Conservation (phyloP, 495 filamentous ascomycete genomes). For the Podospora tetraspora region DNA sequence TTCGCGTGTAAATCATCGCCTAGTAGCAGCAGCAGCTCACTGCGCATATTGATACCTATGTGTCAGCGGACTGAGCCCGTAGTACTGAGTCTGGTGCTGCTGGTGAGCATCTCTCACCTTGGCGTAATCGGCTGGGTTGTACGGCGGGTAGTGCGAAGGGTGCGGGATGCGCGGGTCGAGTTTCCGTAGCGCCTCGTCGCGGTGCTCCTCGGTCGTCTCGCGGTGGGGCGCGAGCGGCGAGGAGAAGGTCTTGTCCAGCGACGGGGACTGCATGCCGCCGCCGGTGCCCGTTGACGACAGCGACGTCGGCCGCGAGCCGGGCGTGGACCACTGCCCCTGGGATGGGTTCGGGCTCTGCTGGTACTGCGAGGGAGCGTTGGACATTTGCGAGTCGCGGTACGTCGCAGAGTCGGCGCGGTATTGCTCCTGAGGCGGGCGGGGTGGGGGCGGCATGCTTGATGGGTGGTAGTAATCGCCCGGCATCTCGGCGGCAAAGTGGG, state of each 20-base stretch:
- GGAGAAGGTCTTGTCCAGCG: constrained; percentile 34
- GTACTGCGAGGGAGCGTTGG: constrained; percentile 23
- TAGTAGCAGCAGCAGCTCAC: background rate
- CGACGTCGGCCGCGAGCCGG: constrained; percentile 32
- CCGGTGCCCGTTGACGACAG: constrained; percentile 26
- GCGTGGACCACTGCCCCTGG: constrained; percentile 22
- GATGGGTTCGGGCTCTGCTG: constrained; percentile 31
- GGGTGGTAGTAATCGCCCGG: constrained; percentile 42
- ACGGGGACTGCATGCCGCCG: constrained; percentile 30
- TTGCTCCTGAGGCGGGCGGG: constrained; percentile 6
- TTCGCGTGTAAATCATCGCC: background rate
- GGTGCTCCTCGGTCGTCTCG: constrained; percentile 40
- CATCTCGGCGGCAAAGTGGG: constrained; percentile 38
- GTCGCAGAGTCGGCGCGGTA: constrained; percentile 4
- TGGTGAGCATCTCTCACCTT: constrained; percentile 18
- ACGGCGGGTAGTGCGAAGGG: constrained; percentile 27
- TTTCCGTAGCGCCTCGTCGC: constrained; percentile 23
- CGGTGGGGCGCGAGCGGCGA: constrained; percentile 33
- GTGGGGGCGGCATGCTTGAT: constrained; percentile 18
- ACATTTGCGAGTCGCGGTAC: constrained; percentile 31
- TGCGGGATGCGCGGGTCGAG: constrained; percentile 20
- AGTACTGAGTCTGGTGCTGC: constrained; percentile 12
- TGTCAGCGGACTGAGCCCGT: constrained; percentile 9
- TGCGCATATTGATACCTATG: constrained; percentile 6
- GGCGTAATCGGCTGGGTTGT: constrained; percentile 44